These are phyloP conservation scores for Escovopsis weberi DNA, from an alignment of 2,329 filamentous ascomycete species.

Conservation along the genomic window DNA sequence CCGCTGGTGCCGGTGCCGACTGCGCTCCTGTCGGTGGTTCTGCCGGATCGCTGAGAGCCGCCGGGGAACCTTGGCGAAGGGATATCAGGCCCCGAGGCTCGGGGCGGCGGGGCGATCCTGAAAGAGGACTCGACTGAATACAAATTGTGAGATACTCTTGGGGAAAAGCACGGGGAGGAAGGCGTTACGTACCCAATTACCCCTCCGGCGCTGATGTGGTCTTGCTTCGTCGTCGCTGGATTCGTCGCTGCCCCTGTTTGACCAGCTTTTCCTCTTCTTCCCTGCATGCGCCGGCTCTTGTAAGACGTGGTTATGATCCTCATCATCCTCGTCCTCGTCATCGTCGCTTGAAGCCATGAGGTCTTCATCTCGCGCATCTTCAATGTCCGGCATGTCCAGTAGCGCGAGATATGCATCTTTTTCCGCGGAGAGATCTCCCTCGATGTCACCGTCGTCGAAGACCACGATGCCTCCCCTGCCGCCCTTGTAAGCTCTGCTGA, in stretches of 20 bases:
- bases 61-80: constrained; percentile 30
- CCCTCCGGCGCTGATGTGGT: constrained; percentile 67
- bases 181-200: constrained; percentile 59
- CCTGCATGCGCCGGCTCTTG: constrained; percentile 30
- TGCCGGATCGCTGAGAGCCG: constrained; percentile 32
- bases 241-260: constrained; percentile 54
- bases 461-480: constrained; percentile 82
- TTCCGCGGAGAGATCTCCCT: constrained; percentile 62
- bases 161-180: constrained; percentile 1
- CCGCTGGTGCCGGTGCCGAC: constrained; percentile 39
- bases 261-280: constrained; percentile 69
- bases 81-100: constrained; percentile 45
- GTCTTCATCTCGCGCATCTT: constrained; percentile 57
- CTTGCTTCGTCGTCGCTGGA: constrained; percentile 60
- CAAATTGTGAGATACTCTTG: constrained; percentile 2
- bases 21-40: constrained; percentile 45
- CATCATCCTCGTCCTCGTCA: constrained; percentile 36
- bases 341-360: constrained; percentile 40
- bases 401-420: constrained; percentile 74
- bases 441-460: constrained; percentile 91
- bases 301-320: constrained; percentile 26
- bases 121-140: constrained; percentile 50
- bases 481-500: constrained; percentile 57
- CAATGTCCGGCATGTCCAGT: constrained; percentile 79
- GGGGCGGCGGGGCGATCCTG: constrained; percentile 47